Percentiles rank a stretch among this genome's conserved stretches.
Evolutionary conservation across 2,329 filamentous ascomycete genomes (phyloP).

Genomic region (Laburnicola sp.): DNA sequence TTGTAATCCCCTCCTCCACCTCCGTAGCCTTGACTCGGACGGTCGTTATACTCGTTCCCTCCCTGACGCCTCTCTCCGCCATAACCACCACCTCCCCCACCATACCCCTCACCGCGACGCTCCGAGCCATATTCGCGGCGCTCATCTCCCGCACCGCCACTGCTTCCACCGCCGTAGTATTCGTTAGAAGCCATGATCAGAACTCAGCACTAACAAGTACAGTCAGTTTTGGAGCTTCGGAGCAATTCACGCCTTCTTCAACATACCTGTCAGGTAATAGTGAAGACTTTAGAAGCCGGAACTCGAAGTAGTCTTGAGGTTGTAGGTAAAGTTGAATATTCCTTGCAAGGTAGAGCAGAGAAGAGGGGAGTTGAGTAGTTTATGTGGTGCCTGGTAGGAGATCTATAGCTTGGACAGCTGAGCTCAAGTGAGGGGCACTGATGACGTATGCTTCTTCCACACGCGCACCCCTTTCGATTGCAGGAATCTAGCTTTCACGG

Average conservation of each 20-base stretch:
- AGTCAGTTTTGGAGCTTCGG: not conserved
- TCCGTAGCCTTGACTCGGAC: not conserved
- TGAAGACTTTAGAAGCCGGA: too few species aligned
- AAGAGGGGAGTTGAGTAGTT: not conserved
- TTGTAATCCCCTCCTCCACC: not conserved
- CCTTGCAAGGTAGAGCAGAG: not conserved
- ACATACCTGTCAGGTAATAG: too few species aligned
- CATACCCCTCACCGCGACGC: slow-evolving; percentile 12
- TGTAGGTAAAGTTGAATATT: not conserved
- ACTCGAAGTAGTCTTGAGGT: too few species aligned
- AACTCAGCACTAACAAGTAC: not conserved
- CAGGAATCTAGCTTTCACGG: not conserved
- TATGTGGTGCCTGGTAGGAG: slow-evolving; percentile 1
- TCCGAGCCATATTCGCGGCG: not conserved
- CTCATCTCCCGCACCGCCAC: slow-evolving; percentile 19
- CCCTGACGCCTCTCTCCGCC: slow-evolving; percentile 6
- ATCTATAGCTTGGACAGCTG: not conserved
- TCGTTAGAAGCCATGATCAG: slow-evolving; percentile 24
- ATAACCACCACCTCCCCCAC: slow-evolving; percentile 12
- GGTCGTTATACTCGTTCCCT: slow-evolving; percentile 3
- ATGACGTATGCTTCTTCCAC: slow-evolving; percentile 9
- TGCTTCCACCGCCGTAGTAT: slow-evolving; percentile 16
- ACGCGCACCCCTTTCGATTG: slow-evolving; percentile 4
- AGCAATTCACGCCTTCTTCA: too few species aligned
- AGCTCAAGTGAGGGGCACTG: not conserved